phyloP scores from a whole-genome alignment of 345 rosid species.

The Hirschfeldia incana region DNA sequence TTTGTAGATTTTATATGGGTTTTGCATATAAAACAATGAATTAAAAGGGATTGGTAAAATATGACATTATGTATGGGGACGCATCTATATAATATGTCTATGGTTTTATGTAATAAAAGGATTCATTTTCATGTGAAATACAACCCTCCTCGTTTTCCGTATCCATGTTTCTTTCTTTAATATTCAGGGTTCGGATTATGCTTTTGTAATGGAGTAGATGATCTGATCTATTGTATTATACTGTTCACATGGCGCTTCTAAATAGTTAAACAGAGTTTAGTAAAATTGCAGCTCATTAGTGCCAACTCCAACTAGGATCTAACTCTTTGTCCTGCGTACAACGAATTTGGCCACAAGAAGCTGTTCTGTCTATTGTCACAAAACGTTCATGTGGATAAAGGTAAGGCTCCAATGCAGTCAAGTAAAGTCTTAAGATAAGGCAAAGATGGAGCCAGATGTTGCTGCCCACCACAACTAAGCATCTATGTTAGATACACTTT shows the following conservation, averaged over 20 bases:
- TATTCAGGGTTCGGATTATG: constrained; percentile 13
- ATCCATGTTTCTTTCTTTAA: constrained; percentile 12
- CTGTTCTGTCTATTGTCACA: no score
- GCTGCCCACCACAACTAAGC: no score
- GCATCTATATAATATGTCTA: background rate
- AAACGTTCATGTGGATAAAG: no score
- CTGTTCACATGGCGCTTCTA: background rate
- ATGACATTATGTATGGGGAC: background rate
- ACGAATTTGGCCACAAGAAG: no score
- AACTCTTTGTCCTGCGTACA: no score
- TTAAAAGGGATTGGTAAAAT: background rate
- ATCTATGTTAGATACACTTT: no score
- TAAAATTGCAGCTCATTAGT: no score
- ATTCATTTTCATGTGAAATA: constrained; percentile 23
- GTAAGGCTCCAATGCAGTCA: no score
- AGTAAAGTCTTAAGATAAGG: no score
- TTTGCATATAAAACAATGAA: background rate
- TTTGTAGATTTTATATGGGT: background rate
- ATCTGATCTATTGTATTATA: constrained; percentile 20
- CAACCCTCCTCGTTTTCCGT: constrained; percentile 22
- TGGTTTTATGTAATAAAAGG: constrained; percentile 17
- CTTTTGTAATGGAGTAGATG: constrained; percentile 7
- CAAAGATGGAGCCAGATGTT: no score
- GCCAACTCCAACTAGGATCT: no score
- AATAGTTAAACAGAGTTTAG: background rate